phyloP scores from a whole-genome alignment of 805 yeast genomes.

The Barnettozyma sp. region DNA sequence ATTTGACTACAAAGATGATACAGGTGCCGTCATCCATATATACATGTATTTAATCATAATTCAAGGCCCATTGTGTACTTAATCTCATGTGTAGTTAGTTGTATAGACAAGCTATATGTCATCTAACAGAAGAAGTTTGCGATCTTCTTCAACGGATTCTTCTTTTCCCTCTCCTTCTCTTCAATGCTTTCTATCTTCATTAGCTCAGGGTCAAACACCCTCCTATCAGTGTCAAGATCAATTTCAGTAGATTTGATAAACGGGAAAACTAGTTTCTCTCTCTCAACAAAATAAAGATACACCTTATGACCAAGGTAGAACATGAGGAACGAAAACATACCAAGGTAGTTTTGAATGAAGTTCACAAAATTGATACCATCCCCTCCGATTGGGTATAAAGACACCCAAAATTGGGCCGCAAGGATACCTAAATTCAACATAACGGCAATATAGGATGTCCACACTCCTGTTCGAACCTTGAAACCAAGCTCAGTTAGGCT shows the following conservation, averaged over 20 bases:
- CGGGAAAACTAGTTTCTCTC: slow-evolving; percentile 28
- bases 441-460: slow-evolving; percentile 48
- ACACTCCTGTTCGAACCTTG: slow-evolving; percentile 42
- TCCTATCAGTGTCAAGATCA: slow-evolving; percentile 41
- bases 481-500: slow-evolving; percentile 46
- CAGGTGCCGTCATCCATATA: no score
- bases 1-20: no score
- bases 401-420: slow-evolving; percentile 60
- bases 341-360: slow-evolving; percentile 52
- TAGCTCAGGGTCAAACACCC: slow-evolving; percentile 35
- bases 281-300: slow-evolving; percentile 24
- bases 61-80: no score
- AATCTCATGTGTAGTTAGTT: no score
- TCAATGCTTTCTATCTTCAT: slow-evolving; percentile 35
- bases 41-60: neutral
- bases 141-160: slow-evolving; percentile 16
- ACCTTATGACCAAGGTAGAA: slow-evolving; percentile 48
- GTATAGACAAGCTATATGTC: neutral
- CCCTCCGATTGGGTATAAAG: slow-evolving; percentile 50
- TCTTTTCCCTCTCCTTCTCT: slow-evolving; percentile 24
- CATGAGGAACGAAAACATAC: slow-evolving; percentile 35
- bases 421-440: slow-evolving; percentile 43
- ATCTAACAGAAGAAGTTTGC: slow-evolving; percentile 22
- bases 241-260: slow-evolving; percentile 33
- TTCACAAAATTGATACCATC: slow-evolving; percentile 30